Conservation (phyloP, 192 early-diverging fungal species). For the Podila epigama region DNA sequence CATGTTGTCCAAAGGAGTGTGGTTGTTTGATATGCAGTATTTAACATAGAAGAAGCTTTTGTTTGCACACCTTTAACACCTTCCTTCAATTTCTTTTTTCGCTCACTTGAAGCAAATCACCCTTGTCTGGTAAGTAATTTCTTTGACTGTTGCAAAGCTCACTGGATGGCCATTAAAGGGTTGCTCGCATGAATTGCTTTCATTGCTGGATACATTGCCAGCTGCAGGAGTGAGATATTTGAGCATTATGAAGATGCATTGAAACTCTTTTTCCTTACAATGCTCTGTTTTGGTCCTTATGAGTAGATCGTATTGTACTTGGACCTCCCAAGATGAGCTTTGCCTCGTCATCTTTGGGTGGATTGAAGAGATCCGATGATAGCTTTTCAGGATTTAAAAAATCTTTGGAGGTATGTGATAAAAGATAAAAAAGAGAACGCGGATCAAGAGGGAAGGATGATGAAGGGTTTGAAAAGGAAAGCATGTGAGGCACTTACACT, state of each 20-base stretch:
- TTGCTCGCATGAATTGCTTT: too few relatives aligned
- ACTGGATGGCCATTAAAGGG: not conserved
- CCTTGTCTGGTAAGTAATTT: not conserved
- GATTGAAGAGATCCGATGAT: slow-evolving; percentile 56
- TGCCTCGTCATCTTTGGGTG: slow-evolving; percentile 58
- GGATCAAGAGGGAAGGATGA: too few relatives aligned
- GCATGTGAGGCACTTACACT: not conserved
- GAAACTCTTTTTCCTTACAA: slow-evolving; percentile 2
- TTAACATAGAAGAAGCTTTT: not conserved
- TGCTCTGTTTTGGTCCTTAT: not conserved
- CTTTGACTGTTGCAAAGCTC: not conserved
- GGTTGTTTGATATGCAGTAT: too few relatives aligned
- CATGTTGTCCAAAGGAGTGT: too few relatives aligned
- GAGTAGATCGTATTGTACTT: slow-evolving; percentile 57
- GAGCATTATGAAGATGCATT: not conserved
- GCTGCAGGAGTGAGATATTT: not conserved
- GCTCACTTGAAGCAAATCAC: not conserved
- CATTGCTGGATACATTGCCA: not conserved
- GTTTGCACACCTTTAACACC: not conserved
- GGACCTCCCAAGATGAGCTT: slow-evolving; percentile 66
- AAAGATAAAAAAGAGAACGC: too few relatives aligned
- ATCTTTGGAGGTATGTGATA: slow-evolving; percentile 19
- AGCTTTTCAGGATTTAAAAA: slow-evolving; percentile 35
- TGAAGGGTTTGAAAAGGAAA: slow-evolving; percentile 8
- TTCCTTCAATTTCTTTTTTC: not conserved